A percentile compares a stretch with the other conserved stretches of the same genome.
These are phyloP conservation scores for Chlorella sp. DNA, from an alignment of 139 green algal species.

Conservation along the genomic window DNA sequence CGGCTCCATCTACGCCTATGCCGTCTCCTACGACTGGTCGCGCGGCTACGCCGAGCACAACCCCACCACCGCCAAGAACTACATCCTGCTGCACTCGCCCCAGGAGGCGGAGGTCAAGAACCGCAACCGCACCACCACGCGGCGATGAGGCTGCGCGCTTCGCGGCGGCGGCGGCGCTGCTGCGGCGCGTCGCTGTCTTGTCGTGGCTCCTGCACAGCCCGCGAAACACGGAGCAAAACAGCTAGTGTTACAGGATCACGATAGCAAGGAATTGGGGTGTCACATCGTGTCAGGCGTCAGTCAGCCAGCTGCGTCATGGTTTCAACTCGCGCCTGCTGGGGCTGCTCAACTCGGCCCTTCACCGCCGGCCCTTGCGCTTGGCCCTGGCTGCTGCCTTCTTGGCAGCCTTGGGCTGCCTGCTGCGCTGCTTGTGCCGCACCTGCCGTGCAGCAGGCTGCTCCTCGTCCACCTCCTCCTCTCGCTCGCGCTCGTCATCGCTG, in stretches of 20 bases:
- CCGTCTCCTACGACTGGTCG: conserved; percentile 92
- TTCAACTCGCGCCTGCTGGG: too few relatives aligned
- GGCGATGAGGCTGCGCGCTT: background rate
- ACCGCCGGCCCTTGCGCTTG: too few relatives aligned
- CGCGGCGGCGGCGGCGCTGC: background rate
- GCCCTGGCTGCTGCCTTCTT: background rate
- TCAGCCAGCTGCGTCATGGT: too few relatives aligned
- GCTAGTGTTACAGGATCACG: too few relatives aligned
- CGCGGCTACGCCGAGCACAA: conserved; percentile 82
- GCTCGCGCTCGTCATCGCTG: background rate
- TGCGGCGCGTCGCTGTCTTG: background rate
- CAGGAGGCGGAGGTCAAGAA: conserved; percentile 86
- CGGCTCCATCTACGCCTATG: conserved; percentile 92
- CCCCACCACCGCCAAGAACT: conserved; percentile 74
- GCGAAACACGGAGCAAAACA: too few relatives aligned
- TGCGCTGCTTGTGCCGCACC: background rate
- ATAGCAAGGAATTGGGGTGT: too few relatives aligned
- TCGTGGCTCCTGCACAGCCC: too few relatives aligned
- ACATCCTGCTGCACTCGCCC: conserved; percentile 88
- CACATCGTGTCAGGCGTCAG: too few relatives aligned
- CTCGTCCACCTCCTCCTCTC: background rate
- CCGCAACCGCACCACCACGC: conserved; percentile 10
- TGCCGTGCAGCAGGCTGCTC: background rate
- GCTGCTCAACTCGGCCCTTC: too few relatives aligned
- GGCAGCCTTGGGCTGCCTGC: background rate